A percentile compares a stretch with the other conserved stretches of the same genome.
Conservation (phyloP, 2,329 filamentous ascomycete genomes). For the Penicillium freii region DNA sequence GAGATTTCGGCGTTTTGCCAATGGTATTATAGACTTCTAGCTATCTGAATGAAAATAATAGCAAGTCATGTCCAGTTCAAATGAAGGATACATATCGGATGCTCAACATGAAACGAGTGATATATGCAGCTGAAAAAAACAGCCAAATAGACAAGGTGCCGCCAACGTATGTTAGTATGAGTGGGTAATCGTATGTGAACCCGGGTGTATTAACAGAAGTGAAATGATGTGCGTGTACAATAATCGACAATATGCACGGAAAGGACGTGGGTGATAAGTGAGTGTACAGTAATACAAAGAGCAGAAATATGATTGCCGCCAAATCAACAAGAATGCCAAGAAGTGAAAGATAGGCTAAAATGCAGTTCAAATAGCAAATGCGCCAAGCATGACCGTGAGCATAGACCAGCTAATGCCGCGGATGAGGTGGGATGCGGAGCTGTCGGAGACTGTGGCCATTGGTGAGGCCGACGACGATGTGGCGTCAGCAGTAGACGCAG, state of each 20-base stretch:
- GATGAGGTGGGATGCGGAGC: conserved; percentile 15
- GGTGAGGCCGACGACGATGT: conserved; percentile 11
- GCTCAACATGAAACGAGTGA: conserved; percentile 1
- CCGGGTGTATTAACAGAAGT: conserved; percentile 5
- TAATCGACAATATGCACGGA: neutral
- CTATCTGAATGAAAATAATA: neutral
- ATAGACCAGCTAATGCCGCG: conserved; percentile 18
- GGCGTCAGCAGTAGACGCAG: neutral
- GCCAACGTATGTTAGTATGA: neutral
- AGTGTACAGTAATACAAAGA: conserved; percentile 4
- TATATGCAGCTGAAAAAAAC: conserved; percentile 3
- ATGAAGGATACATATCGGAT: neutral
- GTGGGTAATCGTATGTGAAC: conserved; percentile 1
- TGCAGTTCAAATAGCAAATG: conserved; percentile 14
- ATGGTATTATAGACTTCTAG: neutral
- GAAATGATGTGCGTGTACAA: conserved; percentile 1
- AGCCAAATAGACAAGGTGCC: neutral
- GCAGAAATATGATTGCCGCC: conserved; percentile 1
- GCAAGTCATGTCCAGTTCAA: neutral
- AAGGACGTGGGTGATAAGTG: neutral
- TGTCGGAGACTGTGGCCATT: conserved; percentile 5
- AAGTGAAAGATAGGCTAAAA: conserved; percentile 6
- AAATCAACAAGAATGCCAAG: conserved; percentile 1
- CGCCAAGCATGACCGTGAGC: conserved; percentile 11
- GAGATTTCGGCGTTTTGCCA: neutral